These are phyloP conservation scores for Suillus subalutaceus DNA, from an alignment of 768 basidiomycete genomes.

Conservation along the genomic window DNA sequence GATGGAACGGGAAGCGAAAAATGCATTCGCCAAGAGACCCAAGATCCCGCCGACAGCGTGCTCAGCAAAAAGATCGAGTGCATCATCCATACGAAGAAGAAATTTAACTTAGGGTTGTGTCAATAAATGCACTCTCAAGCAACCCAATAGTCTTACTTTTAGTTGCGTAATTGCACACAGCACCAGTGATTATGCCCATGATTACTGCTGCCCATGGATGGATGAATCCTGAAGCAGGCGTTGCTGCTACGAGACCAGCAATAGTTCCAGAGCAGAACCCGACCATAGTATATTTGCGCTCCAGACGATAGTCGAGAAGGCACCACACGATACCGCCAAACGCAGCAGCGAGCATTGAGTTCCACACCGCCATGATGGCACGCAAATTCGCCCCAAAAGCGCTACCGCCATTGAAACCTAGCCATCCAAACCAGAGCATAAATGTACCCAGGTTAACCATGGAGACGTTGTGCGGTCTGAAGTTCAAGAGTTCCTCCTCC, in stretches of 20 bases:
- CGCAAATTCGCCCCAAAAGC: conserved; percentile 88
- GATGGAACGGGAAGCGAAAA: conserved; percentile 71
- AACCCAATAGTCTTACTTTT: conserved; percentile 52
- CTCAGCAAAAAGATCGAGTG: conserved; percentile 90
- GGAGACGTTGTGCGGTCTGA: conserved; percentile 87
- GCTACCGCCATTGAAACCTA: conserved; percentile 91
- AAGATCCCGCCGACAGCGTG: conserved; percentile 86
- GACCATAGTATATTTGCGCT: conserved; percentile 86
- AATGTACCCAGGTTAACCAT: conserved; percentile 83
- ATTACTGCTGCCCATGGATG: conserved; percentile 78
- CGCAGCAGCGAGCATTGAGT: conserved; percentile 85
- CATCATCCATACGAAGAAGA: conserved; percentile 76
- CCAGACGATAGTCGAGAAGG: conserved; percentile 75
- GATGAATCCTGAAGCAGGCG: conserved; percentile 84
- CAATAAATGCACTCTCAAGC: conserved; percentile 10
- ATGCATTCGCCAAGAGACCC: conserved; percentile 70
- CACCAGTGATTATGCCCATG: conserved; percentile 73
- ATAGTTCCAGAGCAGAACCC: conserved; percentile 90
- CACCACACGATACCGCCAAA: conserved; percentile 86
- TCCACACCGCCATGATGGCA: conserved; percentile 84
- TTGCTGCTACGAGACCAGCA: conserved; percentile 86
- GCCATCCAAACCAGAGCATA: conserved; percentile 87
- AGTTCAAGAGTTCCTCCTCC: conserved; percentile 72
- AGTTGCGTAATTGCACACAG: conserved; percentile 81
- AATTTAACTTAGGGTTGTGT: conserved; percentile 58